Conservation (phyloP, 257 asterid species). For the Nicotiana obtusifolia region DNA sequence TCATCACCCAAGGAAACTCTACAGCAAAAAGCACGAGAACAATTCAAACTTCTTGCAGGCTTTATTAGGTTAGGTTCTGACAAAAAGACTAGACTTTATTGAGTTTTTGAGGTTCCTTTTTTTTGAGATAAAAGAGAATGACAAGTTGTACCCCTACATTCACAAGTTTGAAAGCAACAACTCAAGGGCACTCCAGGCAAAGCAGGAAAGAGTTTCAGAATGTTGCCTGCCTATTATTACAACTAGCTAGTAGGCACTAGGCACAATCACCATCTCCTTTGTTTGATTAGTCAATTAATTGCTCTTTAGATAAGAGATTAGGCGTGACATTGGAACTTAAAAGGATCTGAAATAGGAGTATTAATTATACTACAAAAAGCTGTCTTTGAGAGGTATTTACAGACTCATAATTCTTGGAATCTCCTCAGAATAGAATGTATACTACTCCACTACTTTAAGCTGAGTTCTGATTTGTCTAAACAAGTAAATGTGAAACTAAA, state of each 20-base stretch:
- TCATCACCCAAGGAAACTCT: neutral
- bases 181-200: slow-evolving; percentile 56
- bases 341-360: neutral
- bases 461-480: slow-evolving; percentile 34
- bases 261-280: neutral
- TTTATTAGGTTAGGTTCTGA: neutral
- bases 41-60: neutral
- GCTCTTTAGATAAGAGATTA: slow-evolving; percentile 16
- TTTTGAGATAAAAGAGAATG: slow-evolving; percentile 9
- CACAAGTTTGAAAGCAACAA: slow-evolving; percentile 35
- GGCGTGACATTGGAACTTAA: slow-evolving; percentile 61
- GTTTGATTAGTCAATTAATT: slow-evolving; percentile 18
- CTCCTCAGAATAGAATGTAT: slow-evolving; percentile 49
- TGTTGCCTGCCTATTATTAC: neutral
- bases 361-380: slow-evolving; percentile 30
- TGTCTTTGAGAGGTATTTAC: slow-evolving; percentile 29
- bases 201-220: slow-evolving; percentile 21
- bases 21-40: neutral
- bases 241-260: neutral
- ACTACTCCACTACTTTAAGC: slow-evolving; percentile 15
- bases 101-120: no score
- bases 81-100: neutral
- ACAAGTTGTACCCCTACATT: slow-evolving; percentile 30
- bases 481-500: neutral
- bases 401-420: slow-evolving; percentile 32